Base-by-base conservation (phyloP, 371 early-diverging fungal species). In the Rhizopus sp. region DNA sequence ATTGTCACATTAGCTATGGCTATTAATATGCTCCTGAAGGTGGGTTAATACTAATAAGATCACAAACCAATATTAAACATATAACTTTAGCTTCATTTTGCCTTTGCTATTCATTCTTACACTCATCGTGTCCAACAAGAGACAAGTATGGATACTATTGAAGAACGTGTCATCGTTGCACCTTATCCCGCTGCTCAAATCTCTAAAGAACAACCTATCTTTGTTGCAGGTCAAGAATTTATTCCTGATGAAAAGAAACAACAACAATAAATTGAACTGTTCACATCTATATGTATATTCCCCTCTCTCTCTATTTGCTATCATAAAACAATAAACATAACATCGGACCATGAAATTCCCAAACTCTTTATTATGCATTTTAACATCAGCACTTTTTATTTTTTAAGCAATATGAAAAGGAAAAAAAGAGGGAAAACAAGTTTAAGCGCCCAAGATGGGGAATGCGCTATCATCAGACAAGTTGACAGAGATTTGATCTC, bases 381-480 rank as follows among this genome's bases (percentile, higher is more conserved):
- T 23, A 23, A 23, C 23, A 23, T 23, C 23, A 23, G 23, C 23
- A 23, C 23, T 23, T 23, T 23, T 23, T 23, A 23, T 23, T 23
- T 23, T 23, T 23, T 23, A 23, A 23, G 23, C 23, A 23, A 2
- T 23, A 23, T 23, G 23, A 23, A 23, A 23, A 23, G 23, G 23
- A 23, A 23, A 23, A 23, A 23, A 23, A 23, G 23, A 23, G 23
- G 23, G 23, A 23, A 23, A 23, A 23, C 23, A 23, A 23, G 23
- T 42, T 44, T 77, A 71, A 59, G 80, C 72, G 40, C 87, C 87
- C 42, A 91, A 81, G 35, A 82, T 79, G 39, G 93, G 93, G 84
- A 92, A 92, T 38, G 88, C 88, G 60, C 69, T 78, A 49, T 76
- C 64, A 76, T 92, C 91, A 34, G 79, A 76, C 45, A 90, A 68